These are phyloP conservation scores for Fomitopsis serialis DNA, from an alignment of 768 basidiomycete species.

Conservation along the genomic window DNA sequence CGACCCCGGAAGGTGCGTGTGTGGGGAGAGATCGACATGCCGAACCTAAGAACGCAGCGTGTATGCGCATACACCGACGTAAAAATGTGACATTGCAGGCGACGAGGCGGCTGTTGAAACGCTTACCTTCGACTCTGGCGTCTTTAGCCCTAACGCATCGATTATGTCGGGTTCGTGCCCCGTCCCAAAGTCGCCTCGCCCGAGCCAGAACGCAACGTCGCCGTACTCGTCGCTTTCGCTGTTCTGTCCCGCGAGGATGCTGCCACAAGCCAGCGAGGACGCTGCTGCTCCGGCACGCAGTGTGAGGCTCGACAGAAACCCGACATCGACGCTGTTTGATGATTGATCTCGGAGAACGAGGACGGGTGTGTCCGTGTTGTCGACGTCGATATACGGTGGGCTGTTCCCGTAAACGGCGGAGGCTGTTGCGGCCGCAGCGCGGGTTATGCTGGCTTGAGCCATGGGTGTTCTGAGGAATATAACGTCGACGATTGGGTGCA, in stretches of 20 bases:
- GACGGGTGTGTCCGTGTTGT: neutral
- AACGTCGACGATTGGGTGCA: neutral
- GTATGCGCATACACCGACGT: neutral
- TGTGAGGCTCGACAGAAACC: conserved; percentile 31
- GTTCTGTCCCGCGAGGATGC: conserved; percentile 45
- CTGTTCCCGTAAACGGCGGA: neutral
- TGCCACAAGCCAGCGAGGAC: conserved; percentile 37
- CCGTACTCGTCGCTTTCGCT: conserved; percentile 55
- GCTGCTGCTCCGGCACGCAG: conserved; percentile 35
- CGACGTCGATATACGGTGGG: neutral
- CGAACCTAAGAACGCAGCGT: conserved; percentile 1
- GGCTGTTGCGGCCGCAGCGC: neutral
- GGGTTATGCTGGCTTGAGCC: neutral
- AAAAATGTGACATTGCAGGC: neutral
- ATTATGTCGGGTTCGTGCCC: conserved; percentile 29
- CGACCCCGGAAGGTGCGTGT: conserved; percentile 13
- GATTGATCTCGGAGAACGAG: neutral
- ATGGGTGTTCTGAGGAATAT: neutral
- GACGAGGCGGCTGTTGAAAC: neutral
- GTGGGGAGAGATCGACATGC: conserved; percentile 9
- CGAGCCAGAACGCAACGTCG: conserved; percentile 50
- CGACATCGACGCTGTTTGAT: neutral
- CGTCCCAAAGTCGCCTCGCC: conserved; percentile 31
- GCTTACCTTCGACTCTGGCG: neutral
- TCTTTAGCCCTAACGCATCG: conserved; percentile 24